phyloP scores from a whole-genome alignment of 2,329 filamentous ascomycete species.

The Aspergillus viridinutans region DNA sequence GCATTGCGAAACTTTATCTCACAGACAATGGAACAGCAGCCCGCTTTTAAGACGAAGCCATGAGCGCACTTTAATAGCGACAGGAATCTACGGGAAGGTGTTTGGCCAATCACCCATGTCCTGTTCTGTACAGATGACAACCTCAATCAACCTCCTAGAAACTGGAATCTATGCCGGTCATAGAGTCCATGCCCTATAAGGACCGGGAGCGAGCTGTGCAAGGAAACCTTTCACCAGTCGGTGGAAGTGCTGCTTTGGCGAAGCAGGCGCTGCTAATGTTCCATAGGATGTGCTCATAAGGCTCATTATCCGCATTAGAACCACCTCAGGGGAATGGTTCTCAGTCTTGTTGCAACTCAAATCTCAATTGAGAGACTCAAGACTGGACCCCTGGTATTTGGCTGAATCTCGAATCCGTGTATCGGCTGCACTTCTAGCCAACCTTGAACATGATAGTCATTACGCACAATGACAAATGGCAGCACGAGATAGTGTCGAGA shows the following conservation, averaged over 20 bases:
- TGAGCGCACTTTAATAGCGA: slow-evolving; percentile 11
- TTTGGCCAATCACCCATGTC: not conserved
- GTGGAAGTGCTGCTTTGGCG: not conserved
- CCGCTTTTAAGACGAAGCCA: slow-evolving; percentile 57
- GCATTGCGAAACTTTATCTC: slow-evolving; percentile 80
- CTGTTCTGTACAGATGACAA: not conserved
- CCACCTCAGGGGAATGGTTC: not conserved
- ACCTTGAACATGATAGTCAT: not conserved
- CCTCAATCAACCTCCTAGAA: not conserved
- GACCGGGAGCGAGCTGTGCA: not conserved
- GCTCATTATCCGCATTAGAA: not conserved
- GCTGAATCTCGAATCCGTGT: not conserved
- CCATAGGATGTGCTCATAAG: not conserved
- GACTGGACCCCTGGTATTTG: not conserved
- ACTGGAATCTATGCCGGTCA: not conserved
- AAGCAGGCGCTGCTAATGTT: not conserved
- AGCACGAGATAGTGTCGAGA: not conserved
- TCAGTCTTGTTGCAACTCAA: not conserved
- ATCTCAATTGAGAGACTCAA: not conserved
- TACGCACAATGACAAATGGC: not conserved
- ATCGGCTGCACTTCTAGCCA: not conserved
- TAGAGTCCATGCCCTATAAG: not conserved
- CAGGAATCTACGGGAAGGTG: not conserved
- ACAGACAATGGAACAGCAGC: slow-evolving; percentile 82
- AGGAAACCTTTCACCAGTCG: not conserved